A percentile compares a stretch with the other conserved stretches of the same genome.
Conservation (phyloP, 176 grass and related monocot genomes). For the Aegilops sharonensis region DNA sequence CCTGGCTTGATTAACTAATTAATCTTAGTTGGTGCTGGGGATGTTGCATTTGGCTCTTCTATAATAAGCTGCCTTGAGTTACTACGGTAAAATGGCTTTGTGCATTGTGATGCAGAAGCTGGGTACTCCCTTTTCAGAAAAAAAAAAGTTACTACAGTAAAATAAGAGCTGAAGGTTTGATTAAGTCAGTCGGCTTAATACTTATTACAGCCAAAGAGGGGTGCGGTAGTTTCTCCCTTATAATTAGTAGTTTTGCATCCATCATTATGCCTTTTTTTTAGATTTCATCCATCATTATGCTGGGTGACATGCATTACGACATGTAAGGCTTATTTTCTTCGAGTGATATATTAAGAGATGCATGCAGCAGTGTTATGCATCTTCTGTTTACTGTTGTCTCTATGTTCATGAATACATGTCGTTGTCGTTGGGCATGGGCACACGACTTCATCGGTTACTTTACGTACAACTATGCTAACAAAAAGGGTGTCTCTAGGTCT, state of each 20-base stretch:
- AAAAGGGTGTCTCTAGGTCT: no score
- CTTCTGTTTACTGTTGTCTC: neutral
- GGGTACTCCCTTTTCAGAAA: no score
- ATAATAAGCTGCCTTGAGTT: neutral
- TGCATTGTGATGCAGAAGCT: no score
- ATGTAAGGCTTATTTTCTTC: neutral
- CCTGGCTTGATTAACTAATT: neutral
- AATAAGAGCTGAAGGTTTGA: neutral
- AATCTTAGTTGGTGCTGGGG: neutral
- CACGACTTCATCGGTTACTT: no score
- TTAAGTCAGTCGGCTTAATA: neutral
- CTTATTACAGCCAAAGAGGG: neutral
- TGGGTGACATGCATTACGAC: neutral
- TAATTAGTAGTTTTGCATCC: neutral
- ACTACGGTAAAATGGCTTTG: neutral
- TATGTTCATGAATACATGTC: neutral
- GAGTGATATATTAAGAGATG: neutral
- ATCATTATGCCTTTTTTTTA: no score
- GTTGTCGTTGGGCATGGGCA: no score
- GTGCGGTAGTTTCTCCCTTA: no score
- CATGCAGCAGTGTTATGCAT: neutral
- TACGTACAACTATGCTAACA: no score
- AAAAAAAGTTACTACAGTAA: neutral
- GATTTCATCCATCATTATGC: neutral
- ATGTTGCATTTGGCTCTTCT: neutral